Conservation (phyloP, 495 filamentous ascomycete species). For the Oidiodendron maius region DNA sequence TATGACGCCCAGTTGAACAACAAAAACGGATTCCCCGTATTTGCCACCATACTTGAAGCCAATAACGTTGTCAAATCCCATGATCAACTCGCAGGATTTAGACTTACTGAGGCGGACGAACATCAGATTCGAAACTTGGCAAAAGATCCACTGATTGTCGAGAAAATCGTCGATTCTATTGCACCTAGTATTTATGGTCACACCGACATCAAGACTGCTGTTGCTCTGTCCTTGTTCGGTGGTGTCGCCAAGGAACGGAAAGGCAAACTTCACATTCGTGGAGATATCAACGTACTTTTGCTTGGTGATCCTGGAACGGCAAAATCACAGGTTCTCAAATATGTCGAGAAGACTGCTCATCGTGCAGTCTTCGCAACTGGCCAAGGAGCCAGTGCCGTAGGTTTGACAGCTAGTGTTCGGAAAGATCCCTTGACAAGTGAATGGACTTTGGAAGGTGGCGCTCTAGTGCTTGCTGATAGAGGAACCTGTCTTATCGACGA, state of each 20-base stretch:
- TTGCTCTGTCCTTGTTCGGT: slow-evolving; percentile 90
- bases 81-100: slow-evolving; percentile 96
- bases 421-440: slow-evolving; percentile 93
- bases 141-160: slow-evolving; percentile 84
- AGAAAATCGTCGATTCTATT: slow-evolving; percentile 91
- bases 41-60: slow-evolving; percentile 94
- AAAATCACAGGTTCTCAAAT: slow-evolving; percentile 97
- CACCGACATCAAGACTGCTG: slow-evolving; percentile 93
- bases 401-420: slow-evolving; percentile 95
- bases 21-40: slow-evolving; percentile 98
- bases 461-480: slow-evolving; percentile 89
- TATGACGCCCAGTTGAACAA: slow-evolving; percentile 97
- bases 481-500: slow-evolving; percentile 98
- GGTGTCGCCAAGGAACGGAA: slow-evolving; percentile 87
- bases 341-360: slow-evolving; percentile 95
- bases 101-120: slow-evolving; percentile 92
- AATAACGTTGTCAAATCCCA: slow-evolving; percentile 97
- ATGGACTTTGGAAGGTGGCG: slow-evolving; percentile 98
- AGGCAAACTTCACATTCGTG: slow-evolving; percentile 85
- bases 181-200: slow-evolving; percentile 98
- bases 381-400: slow-evolving; percentile 94
- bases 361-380: slow-evolving; percentile 97
- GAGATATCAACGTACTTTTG: slow-evolving; percentile 96
- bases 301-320: slow-evolving; percentile 98
- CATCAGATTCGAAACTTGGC: slow-evolving; percentile 82